phyloP scores from a whole-genome alignment of 2,329 filamentous ascomycete genomes.

The Fusarium begoniae region DNA sequence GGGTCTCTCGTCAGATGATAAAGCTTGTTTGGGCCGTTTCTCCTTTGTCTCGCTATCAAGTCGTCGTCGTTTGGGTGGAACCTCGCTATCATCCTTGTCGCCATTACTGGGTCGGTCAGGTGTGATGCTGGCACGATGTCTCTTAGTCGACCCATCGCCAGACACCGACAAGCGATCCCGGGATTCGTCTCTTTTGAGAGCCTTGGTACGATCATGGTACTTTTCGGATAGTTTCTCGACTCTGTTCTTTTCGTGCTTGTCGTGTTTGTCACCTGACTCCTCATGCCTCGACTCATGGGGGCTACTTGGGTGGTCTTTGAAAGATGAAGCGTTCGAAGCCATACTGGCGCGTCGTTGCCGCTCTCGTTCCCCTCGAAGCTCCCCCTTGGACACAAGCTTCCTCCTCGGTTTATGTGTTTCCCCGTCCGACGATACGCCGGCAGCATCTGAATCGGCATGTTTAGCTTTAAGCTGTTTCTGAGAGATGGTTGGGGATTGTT shows the following conservation, averaged over 20 bases:
- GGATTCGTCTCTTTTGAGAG: conserved; percentile 69
- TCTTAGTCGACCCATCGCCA: conserved; percentile 64
- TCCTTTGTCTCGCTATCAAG: conserved; percentile 64
- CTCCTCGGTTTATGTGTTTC: conserved; percentile 67
- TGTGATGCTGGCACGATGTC: conserved; percentile 67
- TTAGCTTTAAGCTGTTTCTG: conserved; percentile 62
- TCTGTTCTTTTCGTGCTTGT: conserved; percentile 54
- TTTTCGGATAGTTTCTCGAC: conserved; percentile 57
- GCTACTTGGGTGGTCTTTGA: conserved; percentile 61
- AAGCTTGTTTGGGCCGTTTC: conserved; percentile 54
- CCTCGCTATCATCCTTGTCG: conserved; percentile 63
- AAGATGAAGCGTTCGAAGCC: conserved; percentile 62
- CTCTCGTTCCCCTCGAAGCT: conserved; percentile 67
- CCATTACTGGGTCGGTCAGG: conserved; percentile 62
- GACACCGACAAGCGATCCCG: conserved; percentile 62
- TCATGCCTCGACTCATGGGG: conserved; percentile 61
- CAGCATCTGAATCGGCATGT: conserved; percentile 63
- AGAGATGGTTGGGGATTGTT: conserved; percentile 58
- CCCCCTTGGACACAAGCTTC: conserved; percentile 71
- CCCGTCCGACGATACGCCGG: conserved; percentile 63
- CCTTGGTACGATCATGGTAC: conserved; percentile 68
- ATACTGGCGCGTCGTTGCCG: conserved; percentile 68
- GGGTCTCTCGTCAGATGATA: conserved; percentile 58
- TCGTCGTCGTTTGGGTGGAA: conserved; percentile 64
- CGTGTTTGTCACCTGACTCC: conserved; percentile 58